Base-by-base conservation (phyloP, 352 stramenopile genomes). In the Pythium aristosporum region DNA sequence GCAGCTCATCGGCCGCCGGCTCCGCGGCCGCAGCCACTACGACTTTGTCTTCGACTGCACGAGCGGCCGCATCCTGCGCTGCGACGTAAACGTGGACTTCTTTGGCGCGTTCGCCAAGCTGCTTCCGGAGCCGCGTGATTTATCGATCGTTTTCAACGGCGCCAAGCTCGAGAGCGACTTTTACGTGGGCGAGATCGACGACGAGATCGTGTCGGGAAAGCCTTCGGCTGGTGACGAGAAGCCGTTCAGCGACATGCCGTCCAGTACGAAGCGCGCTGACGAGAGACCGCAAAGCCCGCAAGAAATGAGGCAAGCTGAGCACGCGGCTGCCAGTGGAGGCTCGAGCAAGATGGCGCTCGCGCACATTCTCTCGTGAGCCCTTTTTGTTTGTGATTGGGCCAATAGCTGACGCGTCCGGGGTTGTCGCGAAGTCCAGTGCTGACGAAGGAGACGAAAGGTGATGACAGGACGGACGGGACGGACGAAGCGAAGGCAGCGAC, bases 21-120 rank as follows among this genome's bases (percentile, higher is more conserved):
- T 67, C 9, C 41, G 20, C 15, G 60, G 60, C 13, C 30, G 34
- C 5, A 55, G 20, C 30, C 49, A 67, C 49, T 67, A 56, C 30
- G 60, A 67, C 43, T 67, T 67, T 61, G 60, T 67, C 9, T 67
- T 67, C 36, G 60, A 61, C 41, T 48, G 51, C 43, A 28, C 44
- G 11, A 61, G 41, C 50, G 13, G 23, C 21, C 49, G 51, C 20
- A 59, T 67, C 20, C 9, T 60, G 25, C 49, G 60, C 0, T 67
- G 60, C 43, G 60, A 67, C 51, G 51, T 67, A n/a, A 55, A 16
- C 11, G 8, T 67, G 39, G 51, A 67, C 23, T 59, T 67, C 32
- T 60, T 67, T 41, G 50, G 42, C 1, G 49, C 60, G 25, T 67
- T 67, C 34, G 39, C 60, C 18, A 54, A 48, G 50, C 16, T 67